Evolutionary conservation across 2,329 filamentous ascomycete genomes (phyloP).

Genomic region (Xylaria polymorpha): DNA sequence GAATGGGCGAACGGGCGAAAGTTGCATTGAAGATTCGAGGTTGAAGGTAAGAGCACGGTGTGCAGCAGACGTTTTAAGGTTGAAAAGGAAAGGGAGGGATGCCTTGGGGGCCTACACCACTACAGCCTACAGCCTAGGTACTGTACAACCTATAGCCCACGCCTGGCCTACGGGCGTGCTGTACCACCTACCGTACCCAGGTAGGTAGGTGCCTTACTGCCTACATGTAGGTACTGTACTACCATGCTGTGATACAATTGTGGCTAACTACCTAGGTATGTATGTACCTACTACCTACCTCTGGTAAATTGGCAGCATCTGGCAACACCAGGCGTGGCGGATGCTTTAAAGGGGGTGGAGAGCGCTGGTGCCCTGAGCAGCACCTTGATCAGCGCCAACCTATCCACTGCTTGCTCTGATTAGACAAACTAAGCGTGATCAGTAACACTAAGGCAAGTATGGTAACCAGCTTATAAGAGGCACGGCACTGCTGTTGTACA

Average conservation of each 20-base stretch:
- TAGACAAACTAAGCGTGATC: constrained; percentile 1
- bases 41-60: background rate
- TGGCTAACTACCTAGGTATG: background rate
- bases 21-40: background rate
- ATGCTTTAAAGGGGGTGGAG: constrained; percentile 31
- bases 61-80: background rate
- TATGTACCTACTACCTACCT: too few species aligned
- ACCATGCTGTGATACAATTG: background rate
- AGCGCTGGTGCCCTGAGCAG: background rate
- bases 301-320: constrained; percentile 16
- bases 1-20: background rate
- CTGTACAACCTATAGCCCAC: background rate
- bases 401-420: background rate
- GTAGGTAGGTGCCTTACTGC: background rate
- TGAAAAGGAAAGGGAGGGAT: background rate
- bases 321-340: constrained; percentile 3
- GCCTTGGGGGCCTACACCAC: background rate
- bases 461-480: constrained; percentile 13
- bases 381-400: too few species aligned
- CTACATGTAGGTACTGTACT: background rate
- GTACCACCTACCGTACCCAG: background rate
- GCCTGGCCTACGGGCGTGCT: background rate
- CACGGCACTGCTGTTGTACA: background rate
- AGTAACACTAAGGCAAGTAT: constrained; percentile 19
- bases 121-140: constrained; percentile 1